phyloP scores from a whole-genome alignment of 768 basidiomycete genomes.

The Pisolithus orientalis region DNA sequence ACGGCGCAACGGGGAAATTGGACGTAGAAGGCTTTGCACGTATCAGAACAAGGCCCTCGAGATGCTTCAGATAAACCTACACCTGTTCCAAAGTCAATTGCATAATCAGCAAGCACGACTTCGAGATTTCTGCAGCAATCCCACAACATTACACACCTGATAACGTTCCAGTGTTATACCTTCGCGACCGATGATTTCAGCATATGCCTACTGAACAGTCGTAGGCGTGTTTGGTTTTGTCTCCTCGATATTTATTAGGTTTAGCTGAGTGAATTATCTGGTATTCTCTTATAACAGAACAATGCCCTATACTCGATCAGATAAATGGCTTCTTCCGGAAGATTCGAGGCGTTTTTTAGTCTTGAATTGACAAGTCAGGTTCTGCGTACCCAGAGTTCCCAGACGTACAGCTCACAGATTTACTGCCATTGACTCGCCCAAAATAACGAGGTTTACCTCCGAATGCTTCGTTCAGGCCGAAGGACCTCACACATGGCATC shows the following conservation, averaged over 20 bases:
- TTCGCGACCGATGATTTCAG: conserved; percentile 76
- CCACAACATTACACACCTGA: conserved; percentile 48
- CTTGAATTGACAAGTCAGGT: conserved; percentile 24
- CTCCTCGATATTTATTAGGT: conserved; percentile 21
- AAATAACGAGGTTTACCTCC: conserved; percentile 46
- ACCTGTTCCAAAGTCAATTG: conserved; percentile 47
- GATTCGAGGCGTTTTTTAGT: conserved; percentile 63
- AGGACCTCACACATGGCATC: conserved; percentile 85
- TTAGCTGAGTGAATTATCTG: conserved; percentile 17
- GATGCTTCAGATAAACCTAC: conserved; percentile 83
- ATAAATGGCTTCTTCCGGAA: conserved; percentile 94
- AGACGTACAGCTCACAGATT: conserved; percentile 56
- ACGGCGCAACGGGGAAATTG: conserved; percentile 47
- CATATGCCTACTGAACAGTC: conserved; percentile 86
- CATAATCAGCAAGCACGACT: not conserved
- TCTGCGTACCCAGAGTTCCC: conserved; percentile 24
- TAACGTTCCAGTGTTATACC: conserved; percentile 79
- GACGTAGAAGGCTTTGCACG: conserved; percentile 57
- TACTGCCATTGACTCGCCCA: conserved; percentile 36
- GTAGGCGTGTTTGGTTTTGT: conserved; percentile 63
- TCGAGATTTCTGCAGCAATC: not conserved
- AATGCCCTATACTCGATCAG: conserved; percentile 85
- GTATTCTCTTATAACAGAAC: conserved; percentile 68
- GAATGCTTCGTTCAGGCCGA: conserved; percentile 63
- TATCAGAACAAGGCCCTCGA: conserved; percentile 81